Evolutionary conservation across 345 rosid genomes (phyloP), one percentile per base, ranked within the genome.

Genomic region (Gossypium herbaceum): DNA sequence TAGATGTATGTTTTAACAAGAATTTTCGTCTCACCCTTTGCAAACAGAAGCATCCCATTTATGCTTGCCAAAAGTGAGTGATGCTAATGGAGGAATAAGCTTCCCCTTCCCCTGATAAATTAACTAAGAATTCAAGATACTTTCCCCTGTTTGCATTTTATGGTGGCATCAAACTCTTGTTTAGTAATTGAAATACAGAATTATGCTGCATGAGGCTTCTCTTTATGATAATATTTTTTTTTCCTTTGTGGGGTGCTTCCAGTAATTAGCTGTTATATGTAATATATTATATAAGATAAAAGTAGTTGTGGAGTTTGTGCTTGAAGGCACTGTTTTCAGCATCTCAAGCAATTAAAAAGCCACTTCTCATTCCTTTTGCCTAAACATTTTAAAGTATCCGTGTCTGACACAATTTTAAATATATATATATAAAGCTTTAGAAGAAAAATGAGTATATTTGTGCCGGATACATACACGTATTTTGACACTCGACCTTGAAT

Each of bases 41-140:
- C 58, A 3, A 13, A 68, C 22, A 43, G 15, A 63, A 67, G 64
- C 68, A 66, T 75, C 72, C 50, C 4, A 25, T 25, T 65, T 50
- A 8, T 74, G 70, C 41, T 72, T 55, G 24, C 61, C 20, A 16
- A 66, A 27, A 58, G 17, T 3, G 24, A 60, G 27, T 51, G 64
- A 72, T 64, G 60, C 67, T 29, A 24, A 34, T 74, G 74, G 63
- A 71, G 74, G 80, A 79, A 76, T 73, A 73, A 79, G 76, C 56
- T 17, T 4, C 9, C 22, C 70, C 55, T 43, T 63, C 20, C 41
- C 6, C 73, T 43, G 55, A 65, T 22, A 22, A 5, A 71, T 56
- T 39, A 19, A 22, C 51, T 12, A 39, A n/a, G 54, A 19, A 13
- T 45, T 19, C 41, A 56, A n/a, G 70, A 44, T 34, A n/a, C 66